Percentiles rank a stretch among this genome's conserved stretches.
Conservation (phyloP, 441 rosid species). For the Mallotus japonicus region DNA sequence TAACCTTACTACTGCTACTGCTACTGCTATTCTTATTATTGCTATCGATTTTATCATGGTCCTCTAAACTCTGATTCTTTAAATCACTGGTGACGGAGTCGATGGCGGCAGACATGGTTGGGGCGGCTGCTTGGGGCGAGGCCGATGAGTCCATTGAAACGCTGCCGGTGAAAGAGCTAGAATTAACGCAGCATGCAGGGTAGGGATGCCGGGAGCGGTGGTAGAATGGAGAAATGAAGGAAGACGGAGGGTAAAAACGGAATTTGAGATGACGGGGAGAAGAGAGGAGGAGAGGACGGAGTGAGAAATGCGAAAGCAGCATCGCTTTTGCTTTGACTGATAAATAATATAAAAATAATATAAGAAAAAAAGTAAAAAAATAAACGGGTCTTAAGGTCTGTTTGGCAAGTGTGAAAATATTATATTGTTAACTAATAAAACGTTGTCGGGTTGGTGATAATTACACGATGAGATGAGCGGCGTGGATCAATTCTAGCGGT, state of each 20-base stretch:
- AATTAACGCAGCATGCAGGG: constrained; percentile 34
- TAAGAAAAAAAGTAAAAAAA: too few species aligned
- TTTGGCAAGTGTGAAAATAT: background rate
- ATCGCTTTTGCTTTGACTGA: constrained; percentile 5
- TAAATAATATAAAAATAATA: background rate
- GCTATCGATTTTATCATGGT: constrained; percentile 22
- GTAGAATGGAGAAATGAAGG: constrained; percentile 21
- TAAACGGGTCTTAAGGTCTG: background rate
- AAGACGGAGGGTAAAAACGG: constrained; percentile 29
- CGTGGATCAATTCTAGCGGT: background rate
- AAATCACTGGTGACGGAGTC: constrained; percentile 71
- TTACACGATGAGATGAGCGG: background rate
- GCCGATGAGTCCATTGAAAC: constrained; percentile 51
- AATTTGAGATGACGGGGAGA: constrained; percentile 17
- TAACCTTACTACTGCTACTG: constrained; percentile 4
- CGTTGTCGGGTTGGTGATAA: background rate
- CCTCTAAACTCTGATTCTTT: constrained; percentile 56
- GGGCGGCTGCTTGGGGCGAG: constrained; percentile 29
- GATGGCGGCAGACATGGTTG: constrained; percentile 42
- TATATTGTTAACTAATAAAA: background rate
- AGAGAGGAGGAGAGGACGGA: constrained; percentile 25
- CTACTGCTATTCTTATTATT: background rate
- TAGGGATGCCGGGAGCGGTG: constrained; percentile 11
- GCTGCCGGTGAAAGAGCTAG: constrained; percentile 16
- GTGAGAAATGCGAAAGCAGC: constrained; percentile 34